Percentiles rank a stretch among this genome's conserved stretches.
These are phyloP conservation scores for Ophiostoma sp. DNA, from an alignment of 2,329 filamentous ascomycete species.

Conservation along the genomic window DNA sequence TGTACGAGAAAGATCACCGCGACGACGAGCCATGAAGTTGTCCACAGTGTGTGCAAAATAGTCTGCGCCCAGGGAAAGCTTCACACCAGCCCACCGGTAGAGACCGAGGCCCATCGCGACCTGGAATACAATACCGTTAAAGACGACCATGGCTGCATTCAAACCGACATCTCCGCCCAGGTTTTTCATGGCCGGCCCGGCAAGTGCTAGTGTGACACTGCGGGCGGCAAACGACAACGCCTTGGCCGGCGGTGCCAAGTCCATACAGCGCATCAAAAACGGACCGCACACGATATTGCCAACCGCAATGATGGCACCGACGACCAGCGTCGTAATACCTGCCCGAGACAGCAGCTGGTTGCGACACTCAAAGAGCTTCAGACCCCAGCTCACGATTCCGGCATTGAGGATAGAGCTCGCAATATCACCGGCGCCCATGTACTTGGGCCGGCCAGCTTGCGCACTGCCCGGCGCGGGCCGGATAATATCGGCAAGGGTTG, in stretches of 20 bases:
- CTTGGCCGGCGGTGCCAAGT: conserved; percentile 33
- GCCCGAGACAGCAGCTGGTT: conserved; percentile 42
- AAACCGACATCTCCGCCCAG: conserved; percentile 43
- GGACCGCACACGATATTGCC: conserved; percentile 43
- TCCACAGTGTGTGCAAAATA: background rate
- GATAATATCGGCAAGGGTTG: conserved; percentile 33
- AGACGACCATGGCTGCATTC: conserved; percentile 48
- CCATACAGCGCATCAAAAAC: conserved; percentile 36
- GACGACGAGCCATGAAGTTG: background rate
- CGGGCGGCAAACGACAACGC: conserved; percentile 46
- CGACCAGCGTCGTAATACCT: conserved; percentile 38
- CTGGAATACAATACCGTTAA: conserved; percentile 44
- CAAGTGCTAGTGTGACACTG: conserved; percentile 47
- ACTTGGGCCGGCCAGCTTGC: background rate
- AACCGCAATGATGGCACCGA: conserved; percentile 37
- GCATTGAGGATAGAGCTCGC: conserved; percentile 47
- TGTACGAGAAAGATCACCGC: background rate
- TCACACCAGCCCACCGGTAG: conserved; percentile 25
- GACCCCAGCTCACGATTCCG: conserved; percentile 49
- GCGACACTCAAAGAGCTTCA: conserved; percentile 50
- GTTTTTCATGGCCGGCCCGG: conserved; percentile 43
- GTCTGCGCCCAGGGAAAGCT: background rate
- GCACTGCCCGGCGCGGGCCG: background rate
- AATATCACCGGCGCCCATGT: conserved; percentile 44
- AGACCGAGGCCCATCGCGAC: conserved; percentile 34